Evolutionary conservation across 768 basidiomycete genomes (phyloP), one percentile per base, ranked within the genome.

Genomic region (Lanmaoa rubissima): DNA sequence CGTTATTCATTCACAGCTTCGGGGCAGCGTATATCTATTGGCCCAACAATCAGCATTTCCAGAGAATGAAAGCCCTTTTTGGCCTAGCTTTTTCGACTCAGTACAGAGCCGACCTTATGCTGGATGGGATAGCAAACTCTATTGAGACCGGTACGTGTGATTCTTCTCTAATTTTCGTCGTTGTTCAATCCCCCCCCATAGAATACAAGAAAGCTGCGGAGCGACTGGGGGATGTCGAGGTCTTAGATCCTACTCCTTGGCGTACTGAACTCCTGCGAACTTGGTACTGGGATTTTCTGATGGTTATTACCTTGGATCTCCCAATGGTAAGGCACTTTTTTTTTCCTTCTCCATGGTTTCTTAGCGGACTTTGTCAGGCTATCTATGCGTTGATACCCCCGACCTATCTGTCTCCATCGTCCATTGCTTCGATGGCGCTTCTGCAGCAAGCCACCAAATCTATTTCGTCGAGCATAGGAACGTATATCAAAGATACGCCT

Each of bases 21-120:
- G 21, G 16, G 24, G 38, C 44, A 78, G 78, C 74, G 2, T 81
- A 74, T 58, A 64, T 75, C 3, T 78, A 76, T 53, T 77, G 73
- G 72, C 73, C 75, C 1, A 65, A 66, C 4, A 74, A 78, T 55
- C 7, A 21, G 0, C 58, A 69, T 51, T 82, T 75, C 55, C 66
- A 73, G 51, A 69, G 72, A n/a, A 69, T 80, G 48, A 68, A 72
- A 28, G 53, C 69, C 13, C 69, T 80, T 13, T 76, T 76, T 55
- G 63, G 65, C 1, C 69, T 77, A n/a, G 63, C 75, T 1, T 81
- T 79, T 48, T 70, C 71, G 34, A 52, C 57, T 1, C 57, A 67
- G 13, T 76, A 75, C 55, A 69, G 75, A 34, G 57, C 69, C 13
- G 69, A 73, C 19, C 46, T 81, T 7, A 52, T 70, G 13, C 72